Evolutionary conservation across 75 land plant species (phyloP).

Genomic region (Sequoiadendron giganteum): DNA sequence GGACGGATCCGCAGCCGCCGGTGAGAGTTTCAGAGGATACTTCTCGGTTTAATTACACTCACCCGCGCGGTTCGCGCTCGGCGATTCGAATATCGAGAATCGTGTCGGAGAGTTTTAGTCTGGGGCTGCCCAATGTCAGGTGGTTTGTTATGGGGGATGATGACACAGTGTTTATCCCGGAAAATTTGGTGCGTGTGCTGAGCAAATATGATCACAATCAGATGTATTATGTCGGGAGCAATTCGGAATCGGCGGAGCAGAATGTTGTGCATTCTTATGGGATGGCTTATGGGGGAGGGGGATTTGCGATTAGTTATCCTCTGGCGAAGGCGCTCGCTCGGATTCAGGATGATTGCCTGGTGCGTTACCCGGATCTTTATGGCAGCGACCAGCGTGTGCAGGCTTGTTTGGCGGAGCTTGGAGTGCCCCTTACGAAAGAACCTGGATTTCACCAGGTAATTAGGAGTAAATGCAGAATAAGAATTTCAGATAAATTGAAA

Average conservation of each 20-base stretch:
- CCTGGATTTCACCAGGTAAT: conserved; percentile 60
- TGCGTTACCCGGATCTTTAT: conserved; percentile 42
- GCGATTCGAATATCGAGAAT: conserved; percentile 64
- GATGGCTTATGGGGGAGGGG: conserved; percentile 76
- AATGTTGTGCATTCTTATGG: conserved; percentile 53
- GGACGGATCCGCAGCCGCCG: conserved; percentile 27
- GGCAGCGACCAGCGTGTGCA: conserved; percentile 65
- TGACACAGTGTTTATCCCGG: conserved; percentile 66
- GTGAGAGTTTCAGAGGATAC: conserved; percentile 46
- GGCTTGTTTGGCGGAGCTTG: conserved; percentile 62
- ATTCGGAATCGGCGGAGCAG: conserved; percentile 63
- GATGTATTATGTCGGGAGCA: conserved; percentile 59
- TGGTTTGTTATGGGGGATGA: conserved; percentile 83
- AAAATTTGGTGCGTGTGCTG: conserved; percentile 53
- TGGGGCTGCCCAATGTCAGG: conserved; percentile 26
- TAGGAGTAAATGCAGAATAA: not conserved
- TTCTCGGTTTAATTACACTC: conserved; percentile 41
- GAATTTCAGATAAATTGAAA: too few relatives aligned
- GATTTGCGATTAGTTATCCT: conserved; percentile 60
- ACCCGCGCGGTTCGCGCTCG: conserved; percentile 46
- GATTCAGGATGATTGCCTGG: conserved; percentile 38
- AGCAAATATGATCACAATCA: conserved; percentile 55
- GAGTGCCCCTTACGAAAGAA: conserved; percentile 56
- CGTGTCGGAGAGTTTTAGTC: conserved; percentile 56
- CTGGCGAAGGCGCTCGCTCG: conserved; percentile 46